Conservation (phyloP, 306 rosid genomes). For the Cicer pinnatifidum region DNA sequence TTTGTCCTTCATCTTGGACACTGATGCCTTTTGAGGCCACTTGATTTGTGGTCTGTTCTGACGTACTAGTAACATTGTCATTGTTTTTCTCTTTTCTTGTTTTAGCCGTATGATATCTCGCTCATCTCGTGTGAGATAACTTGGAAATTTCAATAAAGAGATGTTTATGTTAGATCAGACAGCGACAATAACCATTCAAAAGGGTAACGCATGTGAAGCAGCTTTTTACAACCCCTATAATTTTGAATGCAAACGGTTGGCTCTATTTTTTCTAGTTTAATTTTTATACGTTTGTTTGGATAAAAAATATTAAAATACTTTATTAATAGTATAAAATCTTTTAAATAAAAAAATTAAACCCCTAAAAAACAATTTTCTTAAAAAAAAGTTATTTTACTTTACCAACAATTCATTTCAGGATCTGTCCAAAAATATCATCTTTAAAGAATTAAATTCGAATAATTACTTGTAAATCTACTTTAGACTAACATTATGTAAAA, state of each 20-base stretch:
- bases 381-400: too few relatives aligned
- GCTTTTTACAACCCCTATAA: background rate
- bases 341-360: too few relatives aligned
- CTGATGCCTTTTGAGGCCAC: background rate
- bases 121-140: background rate
- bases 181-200: constrained; percentile 1
- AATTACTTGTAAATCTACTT: background rate
- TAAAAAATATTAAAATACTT: too few relatives aligned
- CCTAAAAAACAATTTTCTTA: too few relatives aligned
- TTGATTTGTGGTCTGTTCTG: background rate
- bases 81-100: background rate
- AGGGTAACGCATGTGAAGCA: constrained; percentile 5
- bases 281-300: too few relatives aligned
- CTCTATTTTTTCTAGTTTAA: background rate
- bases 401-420: too few relatives aligned
- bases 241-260: background rate
- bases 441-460: too few relatives aligned
- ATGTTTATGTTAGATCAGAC: background rate
- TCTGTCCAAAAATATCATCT: too few relatives aligned
- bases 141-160: background rate
- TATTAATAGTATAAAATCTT: too few relatives aligned
- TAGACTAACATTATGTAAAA: background rate
- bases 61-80: background rate
- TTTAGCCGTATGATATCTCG: background rate
- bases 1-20: background rate